These are phyloP conservation scores for Euphorbia celastroides DNA, from an alignment of 441 rosid species.

Conservation along the genomic window DNA sequence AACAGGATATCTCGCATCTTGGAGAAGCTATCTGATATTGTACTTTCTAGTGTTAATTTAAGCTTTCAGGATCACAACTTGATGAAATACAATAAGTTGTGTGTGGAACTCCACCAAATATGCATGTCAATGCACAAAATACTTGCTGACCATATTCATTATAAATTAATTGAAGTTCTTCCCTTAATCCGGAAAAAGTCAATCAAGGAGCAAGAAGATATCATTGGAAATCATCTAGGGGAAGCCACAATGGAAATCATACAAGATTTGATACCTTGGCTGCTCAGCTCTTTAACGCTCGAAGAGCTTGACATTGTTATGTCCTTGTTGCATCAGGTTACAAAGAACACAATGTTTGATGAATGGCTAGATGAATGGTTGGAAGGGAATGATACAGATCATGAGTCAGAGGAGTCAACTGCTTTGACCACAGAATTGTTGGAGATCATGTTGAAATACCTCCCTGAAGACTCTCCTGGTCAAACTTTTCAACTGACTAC, in stretches of 20 bases:
- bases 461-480: slow-evolving; percentile 35
- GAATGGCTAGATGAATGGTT: slow-evolving; percentile 92
- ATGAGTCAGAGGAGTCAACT: slow-evolving; percentile 31
- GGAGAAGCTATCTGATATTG: slow-evolving; percentile 47
- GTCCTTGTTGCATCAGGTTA: slow-evolving; percentile 59
- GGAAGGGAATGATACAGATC: slow-evolving; percentile 40
- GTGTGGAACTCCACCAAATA: slow-evolving; percentile 51
- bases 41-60: slow-evolving; percentile 26
- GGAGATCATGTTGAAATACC: slow-evolving; percentile 58
- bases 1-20: slow-evolving; percentile 47
- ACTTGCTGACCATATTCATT: slow-evolving; percentile 59
- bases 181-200: slow-evolving; percentile 57
- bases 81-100: slow-evolving; percentile 40
- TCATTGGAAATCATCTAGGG: slow-evolving; percentile 69
- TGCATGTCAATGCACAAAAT: slow-evolving; percentile 62
- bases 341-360: slow-evolving; percentile 76
- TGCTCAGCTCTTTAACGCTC: slow-evolving; percentile 49
- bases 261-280: slow-evolving; percentile 83
- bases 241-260: slow-evolving; percentile 64
- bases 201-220: slow-evolving; percentile 71
- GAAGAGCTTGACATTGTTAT: slow-evolving; percentile 53
- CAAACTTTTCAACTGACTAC: slow-evolving; percentile 24
- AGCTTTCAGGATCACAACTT: slow-evolving; percentile 20
- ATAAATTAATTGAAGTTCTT: slow-evolving; percentile 82
- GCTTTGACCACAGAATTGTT: slow-evolving; percentile 40